phyloP scores from a whole-genome alignment of 176 grass and related monocot genomes.

The Triticum timopheevii region DNA sequence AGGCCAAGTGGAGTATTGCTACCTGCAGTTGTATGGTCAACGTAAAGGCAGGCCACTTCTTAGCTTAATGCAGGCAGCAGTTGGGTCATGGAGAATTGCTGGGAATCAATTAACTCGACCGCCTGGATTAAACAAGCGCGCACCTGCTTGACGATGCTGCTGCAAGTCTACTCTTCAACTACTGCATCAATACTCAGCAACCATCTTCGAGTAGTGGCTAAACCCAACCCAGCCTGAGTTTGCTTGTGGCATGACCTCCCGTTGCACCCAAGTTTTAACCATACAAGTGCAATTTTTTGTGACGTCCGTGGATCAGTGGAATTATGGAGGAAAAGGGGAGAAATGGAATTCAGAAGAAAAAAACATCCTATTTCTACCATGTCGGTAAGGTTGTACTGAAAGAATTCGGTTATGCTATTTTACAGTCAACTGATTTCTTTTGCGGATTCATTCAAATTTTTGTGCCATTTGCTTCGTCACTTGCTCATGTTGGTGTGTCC shows the following conservation, averaged over 20 bases:
- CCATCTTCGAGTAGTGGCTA: neutral
- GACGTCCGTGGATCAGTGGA: too few relatives aligned
- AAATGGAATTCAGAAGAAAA: too few relatives aligned
- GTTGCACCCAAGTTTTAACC: neutral
- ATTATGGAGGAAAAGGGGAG: too few relatives aligned
- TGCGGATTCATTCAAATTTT: too few relatives aligned
- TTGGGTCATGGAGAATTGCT: slow-evolving; percentile 8
- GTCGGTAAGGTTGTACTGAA: too few relatives aligned
- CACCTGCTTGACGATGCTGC: neutral
- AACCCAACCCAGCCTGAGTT: neutral
- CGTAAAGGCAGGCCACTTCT: slow-evolving; percentile 1
- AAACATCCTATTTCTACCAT: too few relatives aligned
- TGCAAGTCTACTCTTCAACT: slow-evolving; percentile 20
- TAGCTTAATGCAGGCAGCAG: neutral
- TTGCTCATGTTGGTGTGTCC: too few relatives aligned
- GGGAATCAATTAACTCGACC: neutral
- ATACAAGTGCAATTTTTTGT: too few relatives aligned
- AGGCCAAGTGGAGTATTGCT: neutral
- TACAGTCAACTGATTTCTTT: too few relatives aligned
- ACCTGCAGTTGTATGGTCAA: slow-evolving; percentile 4
- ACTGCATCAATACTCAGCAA: slow-evolving; percentile 2
- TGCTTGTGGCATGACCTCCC: neutral
- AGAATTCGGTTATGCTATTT: too few relatives aligned
- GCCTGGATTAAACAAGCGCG: neutral
- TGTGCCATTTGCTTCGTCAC: too few relatives aligned